Percentiles rank a stretch among this genome's conserved stretches.
phyloP scores from a whole-genome alignment of 768 basidiomycete species.

The Chalciporus pseudorubinellus region DNA sequence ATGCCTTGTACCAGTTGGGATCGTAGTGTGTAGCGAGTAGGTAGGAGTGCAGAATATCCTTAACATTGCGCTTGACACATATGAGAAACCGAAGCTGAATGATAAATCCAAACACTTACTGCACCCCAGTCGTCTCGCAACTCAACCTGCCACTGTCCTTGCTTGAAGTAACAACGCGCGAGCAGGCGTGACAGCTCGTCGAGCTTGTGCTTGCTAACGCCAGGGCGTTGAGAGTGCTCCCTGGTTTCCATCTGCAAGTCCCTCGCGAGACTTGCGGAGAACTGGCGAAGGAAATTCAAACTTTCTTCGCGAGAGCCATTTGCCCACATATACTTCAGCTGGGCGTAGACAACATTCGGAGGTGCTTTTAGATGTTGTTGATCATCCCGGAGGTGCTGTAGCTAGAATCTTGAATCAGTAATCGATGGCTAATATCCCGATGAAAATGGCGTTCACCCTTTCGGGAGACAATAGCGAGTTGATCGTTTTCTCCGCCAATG shows the following conservation, averaged over 20 bases:
- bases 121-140: conserved; percentile 76
- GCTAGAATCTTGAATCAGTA: conserved; percentile 21
- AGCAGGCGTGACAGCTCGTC: conserved; percentile 78
- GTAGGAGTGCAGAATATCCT: conserved; percentile 83
- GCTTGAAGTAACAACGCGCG: conserved; percentile 96
- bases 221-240: conserved; percentile 49
- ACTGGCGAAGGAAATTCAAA: conserved; percentile 77
- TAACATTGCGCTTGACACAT: conserved; percentile 62
- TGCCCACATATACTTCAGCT: conserved; percentile 96
- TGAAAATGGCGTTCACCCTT: conserved; percentile 39
- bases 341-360: conserved; percentile 94
- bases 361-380: conserved; percentile 70
- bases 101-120: conserved; percentile 45
- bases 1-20: conserved; percentile 97
- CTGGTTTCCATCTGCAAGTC: conserved; percentile 68
- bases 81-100: conserved; percentile 9
- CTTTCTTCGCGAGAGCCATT: conserved; percentile 75
- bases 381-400: conserved; percentile 49
- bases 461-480: conserved; percentile 84
- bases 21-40: conserved; percentile 87
- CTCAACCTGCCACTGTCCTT: conserved; percentile 90
- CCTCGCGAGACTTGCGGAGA: conserved; percentile 69
- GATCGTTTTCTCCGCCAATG: conserved; percentile 95
- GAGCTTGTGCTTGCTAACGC: conserved; percentile 57
- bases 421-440: neutral